phyloP scores from a whole-genome alignment of 345 rosid species.

The Salix arbutifolia region DNA sequence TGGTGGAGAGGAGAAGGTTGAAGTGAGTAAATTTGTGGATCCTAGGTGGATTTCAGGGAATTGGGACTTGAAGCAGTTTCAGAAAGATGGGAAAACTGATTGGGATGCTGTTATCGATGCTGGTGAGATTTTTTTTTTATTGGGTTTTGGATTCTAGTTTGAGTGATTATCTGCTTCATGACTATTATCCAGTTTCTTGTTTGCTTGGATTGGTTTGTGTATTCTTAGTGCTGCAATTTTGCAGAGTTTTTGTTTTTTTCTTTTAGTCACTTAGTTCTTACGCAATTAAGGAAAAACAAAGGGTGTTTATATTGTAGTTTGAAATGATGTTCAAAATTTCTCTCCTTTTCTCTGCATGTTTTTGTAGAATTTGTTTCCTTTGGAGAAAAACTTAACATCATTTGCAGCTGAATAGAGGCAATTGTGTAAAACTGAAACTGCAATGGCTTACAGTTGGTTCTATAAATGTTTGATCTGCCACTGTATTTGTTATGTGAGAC shows the following conservation, averaged over 20 bases:
- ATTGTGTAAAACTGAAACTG: neutral
- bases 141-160: neutral
- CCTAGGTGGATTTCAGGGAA: constrained; percentile 81
- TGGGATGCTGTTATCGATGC: constrained; percentile 96
- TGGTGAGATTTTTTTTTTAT: constrained; percentile 40
- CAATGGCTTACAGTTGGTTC: neutral
- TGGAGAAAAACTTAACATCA: neutral
- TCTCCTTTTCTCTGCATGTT: neutral
- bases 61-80: constrained; percentile 82
- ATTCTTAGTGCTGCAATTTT: neutral
- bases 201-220: neutral
- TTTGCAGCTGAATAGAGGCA: neutral
- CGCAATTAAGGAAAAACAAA: neutral
- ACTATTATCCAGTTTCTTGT: neutral
- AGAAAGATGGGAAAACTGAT: constrained; percentile 54
- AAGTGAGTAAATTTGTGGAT: constrained; percentile 46
- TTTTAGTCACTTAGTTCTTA: neutral
- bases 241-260: neutral
- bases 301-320: neutral
- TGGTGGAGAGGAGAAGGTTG: neutral
- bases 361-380: neutral
- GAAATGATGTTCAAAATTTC: neutral
- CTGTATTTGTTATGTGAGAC: neutral
- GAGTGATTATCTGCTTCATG: neutral
- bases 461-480: neutral